A percentile compares a stretch with the other conserved stretches of the same genome.
phyloP scores from a whole-genome alignment of 2,329 filamentous ascomycete species.

The Pseudonectria buxi region DNA sequence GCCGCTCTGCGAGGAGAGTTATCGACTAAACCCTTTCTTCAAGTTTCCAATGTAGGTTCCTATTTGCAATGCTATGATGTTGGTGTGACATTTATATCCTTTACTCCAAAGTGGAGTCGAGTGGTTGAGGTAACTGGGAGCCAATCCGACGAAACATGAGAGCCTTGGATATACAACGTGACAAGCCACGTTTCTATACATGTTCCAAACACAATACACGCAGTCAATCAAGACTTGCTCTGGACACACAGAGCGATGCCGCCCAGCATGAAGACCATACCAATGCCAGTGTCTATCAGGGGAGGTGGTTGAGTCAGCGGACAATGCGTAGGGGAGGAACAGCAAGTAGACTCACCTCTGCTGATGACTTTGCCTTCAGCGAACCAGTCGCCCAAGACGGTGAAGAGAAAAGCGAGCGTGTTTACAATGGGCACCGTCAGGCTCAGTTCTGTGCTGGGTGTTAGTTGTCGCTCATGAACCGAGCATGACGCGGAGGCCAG shows the following conservation, averaged over 20 bases:
- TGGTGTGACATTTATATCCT: too few relatives aligned
- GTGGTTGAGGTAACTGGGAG: slow-evolving; percentile 5
- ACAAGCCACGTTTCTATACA: not conserved
- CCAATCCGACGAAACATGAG: slow-evolving; percentile 17
- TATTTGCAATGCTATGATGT: too few relatives aligned
- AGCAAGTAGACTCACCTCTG: slow-evolving; percentile 50
- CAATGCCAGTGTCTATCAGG: slow-evolving; percentile 66
- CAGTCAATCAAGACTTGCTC: slow-evolving; percentile 40
- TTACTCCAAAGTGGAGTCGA: slow-evolving; percentile 16
- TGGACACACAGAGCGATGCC: slow-evolving; percentile 83
- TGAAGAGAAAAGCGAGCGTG: slow-evolving; percentile 91
- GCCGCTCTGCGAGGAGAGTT: too few relatives aligned
- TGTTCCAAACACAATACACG: too few relatives aligned
- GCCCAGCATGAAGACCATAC: slow-evolving; percentile 69
- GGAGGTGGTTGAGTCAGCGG: not conserved
- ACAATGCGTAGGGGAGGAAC: not conserved
- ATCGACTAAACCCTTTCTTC: too few relatives aligned
- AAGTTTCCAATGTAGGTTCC: too few relatives aligned
- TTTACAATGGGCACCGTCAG: slow-evolving; percentile 94
- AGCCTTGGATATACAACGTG: slow-evolving; percentile 2
- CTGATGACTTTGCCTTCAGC: slow-evolving; percentile 88
- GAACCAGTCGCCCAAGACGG: slow-evolving; percentile 90
- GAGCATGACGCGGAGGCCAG: too few relatives aligned
- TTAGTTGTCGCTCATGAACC: too few relatives aligned
- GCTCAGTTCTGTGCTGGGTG: slow-evolving; percentile 61